These are phyloP conservation scores for Moelleriella libera DNA, from an alignment of 2,329 filamentous ascomycete species.

Conservation along the genomic window DNA sequence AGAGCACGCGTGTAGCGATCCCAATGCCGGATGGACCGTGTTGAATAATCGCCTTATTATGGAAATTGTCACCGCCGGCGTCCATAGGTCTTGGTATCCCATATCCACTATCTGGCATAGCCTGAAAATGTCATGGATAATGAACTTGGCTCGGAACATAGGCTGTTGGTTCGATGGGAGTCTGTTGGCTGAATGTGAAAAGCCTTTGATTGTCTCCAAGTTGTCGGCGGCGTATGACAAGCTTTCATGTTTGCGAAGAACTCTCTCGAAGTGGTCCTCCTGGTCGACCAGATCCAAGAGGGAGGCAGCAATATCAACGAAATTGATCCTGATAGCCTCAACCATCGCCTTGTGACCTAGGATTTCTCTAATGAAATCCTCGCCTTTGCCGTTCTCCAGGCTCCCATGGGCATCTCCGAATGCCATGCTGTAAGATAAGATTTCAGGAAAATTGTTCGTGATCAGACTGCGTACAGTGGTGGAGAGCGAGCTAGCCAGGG, in stretches of 20 bases:
- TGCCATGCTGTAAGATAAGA: constrained; percentile 71
- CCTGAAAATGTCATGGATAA: constrained; percentile 62
- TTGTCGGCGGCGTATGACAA: constrained; percentile 48
- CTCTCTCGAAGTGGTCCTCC: constrained; percentile 58
- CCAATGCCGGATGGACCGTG: constrained; percentile 68
- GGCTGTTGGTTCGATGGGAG: constrained; percentile 77
- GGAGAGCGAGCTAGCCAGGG: constrained; percentile 44
- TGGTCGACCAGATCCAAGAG: constrained; percentile 69
- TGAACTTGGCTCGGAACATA: constrained; percentile 64
- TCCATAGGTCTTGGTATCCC: constrained; percentile 56
- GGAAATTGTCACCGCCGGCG: constrained; percentile 56
- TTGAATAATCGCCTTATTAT: constrained; percentile 68
- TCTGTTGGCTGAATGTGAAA: constrained; percentile 48
- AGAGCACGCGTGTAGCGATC: constrained; percentile 74
- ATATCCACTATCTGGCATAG: constrained; percentile 61
- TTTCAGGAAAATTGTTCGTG: constrained; percentile 57
- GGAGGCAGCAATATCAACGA: constrained; percentile 62
- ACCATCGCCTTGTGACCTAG: constrained; percentile 55
- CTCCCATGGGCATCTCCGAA: constrained; percentile 24
- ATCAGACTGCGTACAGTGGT: constrained; percentile 44
- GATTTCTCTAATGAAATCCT: constrained; percentile 52
- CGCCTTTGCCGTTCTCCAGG: constrained; percentile 36
- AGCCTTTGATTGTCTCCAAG: constrained; percentile 54
- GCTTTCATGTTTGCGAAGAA: constrained; percentile 43
- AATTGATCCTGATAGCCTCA: constrained; percentile 49